Evolutionary conservation across 768 basidiomycete species (phyloP), one percentile per base, ranked within the genome.

Genomic region (Lactarius hatsudake): DNA sequence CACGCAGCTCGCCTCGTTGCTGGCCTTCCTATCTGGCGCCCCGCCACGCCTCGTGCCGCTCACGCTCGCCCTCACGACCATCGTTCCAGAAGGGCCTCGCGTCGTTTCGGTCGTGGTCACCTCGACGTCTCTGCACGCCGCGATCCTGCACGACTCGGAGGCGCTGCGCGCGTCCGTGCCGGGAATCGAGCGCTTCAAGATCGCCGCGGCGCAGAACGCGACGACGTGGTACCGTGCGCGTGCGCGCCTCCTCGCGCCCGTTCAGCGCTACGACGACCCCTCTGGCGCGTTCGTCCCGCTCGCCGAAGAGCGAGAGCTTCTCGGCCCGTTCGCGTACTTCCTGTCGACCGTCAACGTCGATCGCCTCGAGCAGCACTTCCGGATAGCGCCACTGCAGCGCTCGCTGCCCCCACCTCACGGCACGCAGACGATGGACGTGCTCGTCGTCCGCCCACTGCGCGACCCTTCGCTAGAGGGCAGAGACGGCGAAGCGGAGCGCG

Each of bases 251-350:
- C 72, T 84, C 38, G 76, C 76, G 40, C 72, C 75, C 20, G 84
- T 90, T 20, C 77, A 86, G 70, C 80, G 85, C 34, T 97, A 91
- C 75, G 84, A 92, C 71, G 83, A 86, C 10, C 62, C 71, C 2
- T 74, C 75, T 12, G 74, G 80, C 38, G 64, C 75, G 4, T 90
- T 94, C 72, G 74, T 85, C 18, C 70, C 77, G 1, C 77, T 80
- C 71, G 76, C 77, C 2, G 69, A 75, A 20, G 71, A 75, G n/a
- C 74, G 85, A 15, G 79, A 82, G 43, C 68, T 94, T 12, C 72
- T 81, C 3, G 96, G 94, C 2, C 94, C 94, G 5, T 97, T 96
- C 73, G 81, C 83, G 32, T 98, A 98, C 77, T 91, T 97, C 75
- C 77, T 95, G 30, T 85, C 90, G 10, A 89, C 91, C 0, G 81